phyloP scores from a whole-genome alignment of 495 filamentous ascomycete genomes.

The Delitschia confertaspora region DNA sequence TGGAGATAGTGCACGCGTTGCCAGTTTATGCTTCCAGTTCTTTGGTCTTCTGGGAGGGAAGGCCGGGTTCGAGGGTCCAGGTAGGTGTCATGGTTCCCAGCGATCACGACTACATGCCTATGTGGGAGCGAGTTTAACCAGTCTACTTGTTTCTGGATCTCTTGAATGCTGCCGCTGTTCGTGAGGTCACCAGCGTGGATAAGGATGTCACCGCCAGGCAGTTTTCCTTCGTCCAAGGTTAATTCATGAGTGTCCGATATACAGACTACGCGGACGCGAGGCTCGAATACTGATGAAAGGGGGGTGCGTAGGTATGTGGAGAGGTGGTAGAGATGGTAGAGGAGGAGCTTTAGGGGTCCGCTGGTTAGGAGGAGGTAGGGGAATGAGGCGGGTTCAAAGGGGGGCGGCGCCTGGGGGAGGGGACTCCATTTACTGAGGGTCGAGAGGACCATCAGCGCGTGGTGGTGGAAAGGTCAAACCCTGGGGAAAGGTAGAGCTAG shows the following conservation, averaged over 20 bases:
- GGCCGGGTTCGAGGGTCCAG: conserved; percentile 52
- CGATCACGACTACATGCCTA: conserved; percentile 68
- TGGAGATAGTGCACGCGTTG: conserved; percentile 55
- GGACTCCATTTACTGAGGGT: conserved; percentile 8
- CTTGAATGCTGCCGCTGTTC: conserved; percentile 57
- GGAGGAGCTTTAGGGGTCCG: conserved; percentile 42
- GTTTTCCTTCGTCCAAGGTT: conserved; percentile 41
- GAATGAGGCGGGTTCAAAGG: conserved; percentile 45
- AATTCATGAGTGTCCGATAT: conserved; percentile 82
- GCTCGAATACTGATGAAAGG: no score
- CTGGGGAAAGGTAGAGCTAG: no score
- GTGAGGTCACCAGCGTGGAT: conserved; percentile 85
- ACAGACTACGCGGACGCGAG: conserved; percentile 67
- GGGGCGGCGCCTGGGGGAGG: conserved; percentile 1
- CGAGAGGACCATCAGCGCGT: conserved; percentile 18
- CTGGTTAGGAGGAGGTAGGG: conserved; percentile 44
- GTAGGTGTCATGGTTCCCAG: conserved; percentile 84
- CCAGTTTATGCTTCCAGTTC: conserved; percentile 44
- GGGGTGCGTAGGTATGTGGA: conserved; percentile 45
- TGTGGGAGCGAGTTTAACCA: conserved; percentile 71
- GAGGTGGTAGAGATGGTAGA: conserved; percentile 48
- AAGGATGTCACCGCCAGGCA: conserved; percentile 74
- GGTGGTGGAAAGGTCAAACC: no score
- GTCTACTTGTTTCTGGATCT: conserved; percentile 68
- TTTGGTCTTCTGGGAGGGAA: conserved; percentile 34